Evolutionary conservation across 495 filamentous ascomycete species (phyloP), one percentile per base, ranked within the genome.

Genomic region (Cudoniella acicularis): DNA sequence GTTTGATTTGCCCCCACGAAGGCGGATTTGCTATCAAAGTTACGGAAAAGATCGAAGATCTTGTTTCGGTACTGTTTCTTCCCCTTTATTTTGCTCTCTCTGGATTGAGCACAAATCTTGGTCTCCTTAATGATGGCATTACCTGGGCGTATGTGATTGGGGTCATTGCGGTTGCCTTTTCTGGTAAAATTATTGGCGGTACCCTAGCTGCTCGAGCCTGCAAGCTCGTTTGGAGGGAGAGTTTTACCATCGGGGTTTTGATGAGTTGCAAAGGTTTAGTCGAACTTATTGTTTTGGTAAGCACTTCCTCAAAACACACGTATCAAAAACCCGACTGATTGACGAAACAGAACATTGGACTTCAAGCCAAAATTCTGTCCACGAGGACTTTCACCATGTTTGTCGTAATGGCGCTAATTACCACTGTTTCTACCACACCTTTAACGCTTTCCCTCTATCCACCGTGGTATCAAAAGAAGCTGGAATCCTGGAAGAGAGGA

Each of bases 251-350:
- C 62, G 94, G 94, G 22, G 84, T 88, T 41, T 70, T 98, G 70
- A 98, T 98, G 94, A 96, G 91, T 69, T 98, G 94, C 72, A 98
- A 98, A 70, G 94, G 94, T 55, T 78, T 98, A 50, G 90, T 97
- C 0, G 94, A 98, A 72, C 76, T 97, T 49, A 98, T 98, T 72
- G 93, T 97, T 2, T 68, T 98, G 71, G 91, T 95, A 78, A 76
- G 84, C 46, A 3, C 9, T 2, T 10, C 11, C 43, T 22, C n/a
- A 13, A 36, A 36, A 36, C 13, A 20, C 17, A 26, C 8, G 18
- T 48, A 11, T n/a, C 41, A 9, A 20, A 13, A 10, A 40, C 20
- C 18, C 10, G 9, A 36, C 30, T 25, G 22, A 51, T 53, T 51
- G 9, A 43, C 24, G 23, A 36, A 56, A 53, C 57, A 95, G 89